These are phyloP conservation scores for Annulohypoxylon moriforme DNA, from an alignment of 495 filamentous ascomycete genomes.

Conservation along the genomic window DNA sequence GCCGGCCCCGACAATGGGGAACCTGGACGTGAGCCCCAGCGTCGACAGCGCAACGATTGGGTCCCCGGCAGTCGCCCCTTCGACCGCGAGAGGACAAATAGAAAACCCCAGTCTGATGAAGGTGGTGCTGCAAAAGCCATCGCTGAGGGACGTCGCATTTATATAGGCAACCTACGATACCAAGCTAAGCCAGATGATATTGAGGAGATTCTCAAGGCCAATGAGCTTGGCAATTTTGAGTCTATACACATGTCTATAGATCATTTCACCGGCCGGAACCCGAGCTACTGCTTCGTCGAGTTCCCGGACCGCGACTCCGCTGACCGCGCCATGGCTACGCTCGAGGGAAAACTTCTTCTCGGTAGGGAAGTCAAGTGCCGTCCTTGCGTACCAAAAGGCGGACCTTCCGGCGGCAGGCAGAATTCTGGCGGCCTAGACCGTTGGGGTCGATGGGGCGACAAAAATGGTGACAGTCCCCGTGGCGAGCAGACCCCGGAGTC, in stretches of 20 bases:
- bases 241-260: conserved; percentile 75
- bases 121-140: conserved; percentile 52
- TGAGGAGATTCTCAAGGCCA: conserved; percentile 63
- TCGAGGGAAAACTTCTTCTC: conserved; percentile 64
- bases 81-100: conserved; percentile 31
- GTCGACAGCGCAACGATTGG: not conserved
- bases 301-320: conserved; percentile 66
- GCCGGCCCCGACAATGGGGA: not conserved
- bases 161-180: conserved; percentile 77
- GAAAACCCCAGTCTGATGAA: conserved; percentile 33
- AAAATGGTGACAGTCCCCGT: not conserved
- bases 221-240: conserved; percentile 59
- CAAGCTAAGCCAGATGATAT: conserved; percentile 71
- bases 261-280: conserved; percentile 73
- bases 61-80: conserved; percentile 17
- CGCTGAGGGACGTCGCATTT: conserved; percentile 65
- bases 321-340: conserved; percentile 63
- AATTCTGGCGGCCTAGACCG: conserved; percentile 40
- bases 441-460: conserved; percentile 56
- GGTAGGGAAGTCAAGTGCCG: conserved; percentile 70
- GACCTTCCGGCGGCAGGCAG: conserved; percentile 27
- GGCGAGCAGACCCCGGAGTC: not conserved
- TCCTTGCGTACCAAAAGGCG: conserved; percentile 64
- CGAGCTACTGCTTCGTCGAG: conserved; percentile 79
- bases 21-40: not conserved